Evolutionary conservation across 2,329 filamentous ascomycete genomes (phyloP).

Genomic region (Chrysoporthe deuterocubensis): DNA sequence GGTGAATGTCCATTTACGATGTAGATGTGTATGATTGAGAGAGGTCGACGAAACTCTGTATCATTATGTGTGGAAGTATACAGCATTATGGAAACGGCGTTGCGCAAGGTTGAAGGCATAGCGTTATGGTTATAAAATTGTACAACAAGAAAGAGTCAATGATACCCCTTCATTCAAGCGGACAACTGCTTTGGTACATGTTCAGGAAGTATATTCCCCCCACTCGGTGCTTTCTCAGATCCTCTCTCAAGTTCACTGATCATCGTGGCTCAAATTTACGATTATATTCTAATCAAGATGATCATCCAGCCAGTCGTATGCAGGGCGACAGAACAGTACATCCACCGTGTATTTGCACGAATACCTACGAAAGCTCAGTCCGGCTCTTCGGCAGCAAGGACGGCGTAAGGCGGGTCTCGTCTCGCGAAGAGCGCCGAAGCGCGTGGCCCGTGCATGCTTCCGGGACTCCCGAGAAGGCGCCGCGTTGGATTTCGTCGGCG

Average conservation of each 20-base stretch:
- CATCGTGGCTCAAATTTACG: too few relatives aligned
- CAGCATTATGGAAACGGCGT: not conserved
- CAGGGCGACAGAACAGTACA: too few relatives aligned
- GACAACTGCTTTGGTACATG: too few relatives aligned
- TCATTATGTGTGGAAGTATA: not conserved
- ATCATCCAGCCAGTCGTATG: too few relatives aligned
- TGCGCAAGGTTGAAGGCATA: not conserved
- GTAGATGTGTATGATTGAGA: not conserved
- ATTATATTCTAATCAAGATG: too few relatives aligned
- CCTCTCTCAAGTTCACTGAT: too few relatives aligned
- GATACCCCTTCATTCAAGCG: not conserved
- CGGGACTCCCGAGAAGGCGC: not conserved
- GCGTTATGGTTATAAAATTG: not conserved
- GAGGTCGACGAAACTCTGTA: not conserved
- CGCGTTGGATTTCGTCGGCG: not conserved
- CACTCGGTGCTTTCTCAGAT: too few relatives aligned
- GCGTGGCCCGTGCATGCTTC: conserved; percentile 6
- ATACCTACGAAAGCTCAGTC: not conserved
- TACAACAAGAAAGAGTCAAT: not conserved
- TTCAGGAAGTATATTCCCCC: too few relatives aligned
- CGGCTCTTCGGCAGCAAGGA: not conserved
- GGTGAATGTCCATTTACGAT: conserved; percentile 13
- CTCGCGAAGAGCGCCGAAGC: conserved; percentile 9
- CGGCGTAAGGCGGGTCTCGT: not conserved
- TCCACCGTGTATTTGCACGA: not conserved